phyloP scores from a whole-genome alignment of 371 early-diverging fungal species.

The Nematocida displodere region DNA sequence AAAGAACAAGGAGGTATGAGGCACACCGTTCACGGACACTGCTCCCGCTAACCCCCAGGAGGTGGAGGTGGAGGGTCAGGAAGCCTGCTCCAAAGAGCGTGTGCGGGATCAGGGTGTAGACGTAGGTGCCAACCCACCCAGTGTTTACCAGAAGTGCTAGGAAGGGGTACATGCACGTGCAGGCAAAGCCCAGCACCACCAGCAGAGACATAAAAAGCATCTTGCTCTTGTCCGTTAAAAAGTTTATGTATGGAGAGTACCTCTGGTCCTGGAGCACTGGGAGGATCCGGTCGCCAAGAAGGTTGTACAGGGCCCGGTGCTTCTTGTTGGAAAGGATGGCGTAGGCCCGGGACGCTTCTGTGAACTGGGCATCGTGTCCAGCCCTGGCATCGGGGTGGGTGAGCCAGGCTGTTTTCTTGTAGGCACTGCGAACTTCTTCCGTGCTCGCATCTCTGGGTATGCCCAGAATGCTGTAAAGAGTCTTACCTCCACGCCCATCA shows the following conservation, averaged over 20 bases:
- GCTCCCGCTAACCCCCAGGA: no score
- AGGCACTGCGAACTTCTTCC: constrained; percentile 26
- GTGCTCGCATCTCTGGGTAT: constrained; percentile 23
- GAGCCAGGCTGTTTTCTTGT: constrained; percentile 22
- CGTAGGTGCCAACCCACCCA: neutral
- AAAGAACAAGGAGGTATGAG: no score
- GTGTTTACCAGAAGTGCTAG: neutral
- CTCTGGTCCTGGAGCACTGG: constrained; percentile 6
- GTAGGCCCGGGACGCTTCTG: constrained; percentile 23
- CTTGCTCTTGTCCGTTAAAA: neutral
- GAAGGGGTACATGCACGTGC: constrained; percentile 34
- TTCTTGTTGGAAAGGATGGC: constrained; percentile 26
- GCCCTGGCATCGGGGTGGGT: constrained; percentile 23
- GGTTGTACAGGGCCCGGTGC: constrained; percentile 26
- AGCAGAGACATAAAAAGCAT: neutral
- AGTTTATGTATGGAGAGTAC: constrained; percentile 12
- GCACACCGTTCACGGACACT: no score
- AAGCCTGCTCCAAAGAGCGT: no score
- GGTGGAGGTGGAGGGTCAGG: no score
- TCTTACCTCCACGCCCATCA: no score
- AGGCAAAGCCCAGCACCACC: neutral
- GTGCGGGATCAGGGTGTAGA: no score
- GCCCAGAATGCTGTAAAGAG: constrained; percentile 18
- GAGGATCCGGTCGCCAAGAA: constrained; percentile 18
- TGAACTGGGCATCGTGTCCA: neutral